Conservation (phyloP, 106 monocot genomes). For the Ottelia alismoides region DNA sequence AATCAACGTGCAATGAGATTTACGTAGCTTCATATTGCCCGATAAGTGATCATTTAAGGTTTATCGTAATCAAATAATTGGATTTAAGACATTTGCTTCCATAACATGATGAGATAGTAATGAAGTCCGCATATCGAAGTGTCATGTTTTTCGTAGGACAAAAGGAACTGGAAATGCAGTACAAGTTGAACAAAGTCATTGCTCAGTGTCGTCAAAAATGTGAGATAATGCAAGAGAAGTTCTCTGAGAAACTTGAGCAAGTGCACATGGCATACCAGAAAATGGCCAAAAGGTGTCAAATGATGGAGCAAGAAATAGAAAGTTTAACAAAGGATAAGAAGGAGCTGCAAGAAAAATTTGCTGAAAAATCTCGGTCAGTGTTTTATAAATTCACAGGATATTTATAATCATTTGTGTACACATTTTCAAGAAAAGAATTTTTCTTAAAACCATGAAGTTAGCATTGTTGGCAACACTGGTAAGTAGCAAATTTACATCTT, state of each 20-base stretch:
- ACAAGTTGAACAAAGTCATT: conserved; percentile 78
- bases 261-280: conserved; percentile 87
- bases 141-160: conserved; percentile 96
- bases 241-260: conserved; percentile 80
- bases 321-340: conserved; percentile 79
- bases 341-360: conserved; percentile 95
- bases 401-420: neutral
- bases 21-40: no score
- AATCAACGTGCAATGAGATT: no score
- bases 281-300: conserved; percentile 81
- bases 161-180: conserved; percentile 95
- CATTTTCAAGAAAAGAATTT: neutral
- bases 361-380: conserved; percentile 89
- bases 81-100: no score
- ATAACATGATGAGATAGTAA: no score
- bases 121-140: conserved; percentile 81
- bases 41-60: no score
- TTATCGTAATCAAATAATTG: no score
- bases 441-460: neutral
- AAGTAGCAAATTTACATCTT: neutral
- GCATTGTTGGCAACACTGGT: no score
- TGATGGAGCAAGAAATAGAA: conserved; percentile 89
- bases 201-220: conserved; percentile 76
- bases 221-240: conserved; percentile 91
- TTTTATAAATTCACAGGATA: no score